phyloP scores from a whole-genome alignment of 2,329 filamentous ascomycete genomes.

The Botrytis squamosa region DNA sequence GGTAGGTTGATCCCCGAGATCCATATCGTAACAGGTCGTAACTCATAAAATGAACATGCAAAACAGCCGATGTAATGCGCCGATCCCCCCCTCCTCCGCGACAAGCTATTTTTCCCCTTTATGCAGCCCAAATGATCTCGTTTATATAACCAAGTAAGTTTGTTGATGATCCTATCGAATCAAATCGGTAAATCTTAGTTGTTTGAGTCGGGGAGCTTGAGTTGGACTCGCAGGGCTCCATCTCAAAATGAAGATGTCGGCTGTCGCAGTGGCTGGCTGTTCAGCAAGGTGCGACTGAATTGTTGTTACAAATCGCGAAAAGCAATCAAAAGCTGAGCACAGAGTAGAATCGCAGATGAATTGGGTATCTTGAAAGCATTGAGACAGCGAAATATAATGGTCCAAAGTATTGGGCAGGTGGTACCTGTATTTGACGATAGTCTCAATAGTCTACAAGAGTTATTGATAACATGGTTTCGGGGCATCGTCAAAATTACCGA shows the following conservation, averaged over 20 bases:
- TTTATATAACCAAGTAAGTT: conserved; percentile 7
- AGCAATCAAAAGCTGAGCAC: not conserved
- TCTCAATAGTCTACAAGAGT: not conserved
- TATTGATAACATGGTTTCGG: conserved; percentile 13
- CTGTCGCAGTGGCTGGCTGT: conserved; percentile 22
- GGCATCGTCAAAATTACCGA: conserved; percentile 12
- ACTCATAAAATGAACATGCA: conserved; percentile 25
- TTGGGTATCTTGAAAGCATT: conserved; percentile 14
- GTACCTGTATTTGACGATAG: not conserved
- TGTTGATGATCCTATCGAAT: conserved; percentile 3
- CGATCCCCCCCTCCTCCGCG: conserved; percentile 14
- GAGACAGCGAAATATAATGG: not conserved
- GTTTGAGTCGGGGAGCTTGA: conserved; percentile 30
- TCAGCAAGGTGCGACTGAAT: conserved; percentile 14
- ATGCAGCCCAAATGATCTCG: conserved; percentile 13
- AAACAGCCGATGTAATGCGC: conserved; percentile 13
- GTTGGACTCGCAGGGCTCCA: conserved; percentile 37
- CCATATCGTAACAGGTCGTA: conserved; percentile 35
- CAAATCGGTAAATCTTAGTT: conserved; percentile 11
- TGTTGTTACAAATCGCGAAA: not conserved
- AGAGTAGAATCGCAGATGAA: not conserved
- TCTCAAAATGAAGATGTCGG: conserved; percentile 31
- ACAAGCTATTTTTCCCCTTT: conserved; percentile 14
- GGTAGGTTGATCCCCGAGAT: conserved; percentile 39
- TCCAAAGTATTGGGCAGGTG: not conserved